phyloP scores from a whole-genome alignment of 164 flowering plant species.

The Vitis labrusca region DNA sequence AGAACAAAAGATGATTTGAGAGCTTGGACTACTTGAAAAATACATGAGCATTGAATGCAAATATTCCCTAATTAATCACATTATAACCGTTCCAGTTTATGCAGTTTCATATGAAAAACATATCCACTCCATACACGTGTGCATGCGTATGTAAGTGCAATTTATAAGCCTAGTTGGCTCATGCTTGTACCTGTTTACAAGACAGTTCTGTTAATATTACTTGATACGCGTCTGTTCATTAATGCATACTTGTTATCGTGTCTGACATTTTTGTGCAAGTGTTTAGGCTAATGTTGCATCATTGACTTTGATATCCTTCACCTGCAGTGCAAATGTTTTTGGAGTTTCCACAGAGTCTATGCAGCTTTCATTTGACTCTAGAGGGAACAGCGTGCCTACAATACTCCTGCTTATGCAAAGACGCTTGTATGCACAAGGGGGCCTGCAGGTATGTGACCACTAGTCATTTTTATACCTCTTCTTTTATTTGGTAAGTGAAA shows the following conservation, averaged over 20 bases:
- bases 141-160: no score
- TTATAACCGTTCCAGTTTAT: no score
- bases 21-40: no score
- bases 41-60: no score
- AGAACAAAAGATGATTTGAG: no score
- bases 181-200: no score
- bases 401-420: conserved; percentile 89
- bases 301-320: conserved; percentile 7
- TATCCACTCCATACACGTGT: no score
- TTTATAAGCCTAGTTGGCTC: no score
- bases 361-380: conserved; percentile 87
- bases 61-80: no score
- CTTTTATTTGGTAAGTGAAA: not conserved
- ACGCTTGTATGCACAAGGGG: conserved; percentile 72
- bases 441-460: conserved; percentile 51
- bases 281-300: not conserved
- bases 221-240: no score
- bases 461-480: not conserved
- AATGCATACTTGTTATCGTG: not conserved
- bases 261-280: not conserved
- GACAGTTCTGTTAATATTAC: no score
- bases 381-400: conserved; percentile 94
- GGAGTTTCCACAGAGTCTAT: conserved; percentile 95
- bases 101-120: no score
- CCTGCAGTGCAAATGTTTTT: conserved; percentile 75